Conservation (phyloP, 257 asterid genomes). For the Solanum gandarillasii region DNA sequence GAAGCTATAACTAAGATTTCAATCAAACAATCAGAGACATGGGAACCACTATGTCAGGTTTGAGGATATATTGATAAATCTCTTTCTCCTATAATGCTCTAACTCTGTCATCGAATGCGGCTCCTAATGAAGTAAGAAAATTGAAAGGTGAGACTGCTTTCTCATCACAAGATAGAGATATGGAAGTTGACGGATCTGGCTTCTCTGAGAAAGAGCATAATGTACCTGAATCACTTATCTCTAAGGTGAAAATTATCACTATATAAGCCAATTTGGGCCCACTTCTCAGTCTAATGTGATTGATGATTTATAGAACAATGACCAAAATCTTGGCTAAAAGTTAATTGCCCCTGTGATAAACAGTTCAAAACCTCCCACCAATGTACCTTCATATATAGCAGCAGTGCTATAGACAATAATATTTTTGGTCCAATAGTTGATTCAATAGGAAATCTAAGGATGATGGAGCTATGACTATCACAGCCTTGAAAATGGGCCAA, state of each 20-base stretch:
- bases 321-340: background rate
- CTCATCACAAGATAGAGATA: background rate
- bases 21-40: background rate
- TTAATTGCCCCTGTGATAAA: background rate
- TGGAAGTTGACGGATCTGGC: background rate
- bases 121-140: background rate
- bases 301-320: background rate
- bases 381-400: background rate
- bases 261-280: background rate
- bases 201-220: background rate
- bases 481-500: background rate
- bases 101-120: background rate
- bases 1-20: background rate
- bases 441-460: background rate
- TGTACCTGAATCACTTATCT: background rate
- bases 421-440: background rate
- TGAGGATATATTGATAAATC: background rate
- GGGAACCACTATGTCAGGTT: background rate
- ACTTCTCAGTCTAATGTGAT: background rate
- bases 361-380: background rate
- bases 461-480: background rate
- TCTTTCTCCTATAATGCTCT: background rate
- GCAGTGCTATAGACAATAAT: background rate
- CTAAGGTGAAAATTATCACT: background rate
- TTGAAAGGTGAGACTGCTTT: background rate